phyloP scores from a whole-genome alignment of 1,284 basidiomycete genomes.

The Leucoagaricus sp. region DNA sequence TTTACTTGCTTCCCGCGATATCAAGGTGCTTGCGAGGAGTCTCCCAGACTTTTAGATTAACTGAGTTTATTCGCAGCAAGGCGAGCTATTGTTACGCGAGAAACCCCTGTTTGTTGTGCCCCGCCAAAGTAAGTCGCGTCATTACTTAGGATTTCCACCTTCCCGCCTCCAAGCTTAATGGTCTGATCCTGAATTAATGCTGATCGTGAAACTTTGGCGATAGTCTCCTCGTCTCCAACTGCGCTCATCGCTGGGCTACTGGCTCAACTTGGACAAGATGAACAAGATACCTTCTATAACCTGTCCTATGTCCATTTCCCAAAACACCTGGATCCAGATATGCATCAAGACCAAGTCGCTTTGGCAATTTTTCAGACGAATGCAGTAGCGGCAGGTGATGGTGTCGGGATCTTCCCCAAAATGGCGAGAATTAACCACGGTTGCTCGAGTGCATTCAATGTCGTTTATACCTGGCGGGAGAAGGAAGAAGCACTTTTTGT shows the following conservation, averaged over 20 bases:
- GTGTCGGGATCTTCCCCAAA: slow-evolving; percentile 59
- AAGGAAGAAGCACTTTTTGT: slow-evolving; percentile 48
- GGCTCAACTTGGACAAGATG: slow-evolving; percentile 28
- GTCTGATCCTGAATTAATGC: not conserved
- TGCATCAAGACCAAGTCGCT: slow-evolving; percentile 44
- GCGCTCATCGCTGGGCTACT: slow-evolving; percentile 41
- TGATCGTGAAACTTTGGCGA: not conserved
- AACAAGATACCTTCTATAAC: slow-evolving; percentile 46
- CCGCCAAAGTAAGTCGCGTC: slow-evolving; percentile 39
- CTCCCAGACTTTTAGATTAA: not conserved
- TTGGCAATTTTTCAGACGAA: slow-evolving; percentile 69
- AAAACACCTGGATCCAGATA: slow-evolving; percentile 35
- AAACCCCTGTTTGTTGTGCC: slow-evolving; percentile 56
- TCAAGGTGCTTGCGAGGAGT: slow-evolving; percentile 28
- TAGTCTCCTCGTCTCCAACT: slow-evolving; percentile 47
- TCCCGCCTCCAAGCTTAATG: not conserved
- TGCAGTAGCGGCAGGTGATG: slow-evolving; percentile 50
- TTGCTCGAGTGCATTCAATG: slow-evolving; percentile 64
- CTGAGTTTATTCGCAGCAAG: slow-evolving; percentile 41
- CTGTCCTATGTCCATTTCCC: slow-evolving; percentile 58
- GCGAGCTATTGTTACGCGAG: slow-evolving; percentile 56
- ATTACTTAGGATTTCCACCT: not conserved
- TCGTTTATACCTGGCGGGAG: slow-evolving; percentile 58
- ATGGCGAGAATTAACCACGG: slow-evolving; percentile 68
- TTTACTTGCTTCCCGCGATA: slow-evolving; percentile 36